Base-by-base conservation (phyloP, 176 grass and related monocot species). In the Coix lacrymajobi region DNA sequence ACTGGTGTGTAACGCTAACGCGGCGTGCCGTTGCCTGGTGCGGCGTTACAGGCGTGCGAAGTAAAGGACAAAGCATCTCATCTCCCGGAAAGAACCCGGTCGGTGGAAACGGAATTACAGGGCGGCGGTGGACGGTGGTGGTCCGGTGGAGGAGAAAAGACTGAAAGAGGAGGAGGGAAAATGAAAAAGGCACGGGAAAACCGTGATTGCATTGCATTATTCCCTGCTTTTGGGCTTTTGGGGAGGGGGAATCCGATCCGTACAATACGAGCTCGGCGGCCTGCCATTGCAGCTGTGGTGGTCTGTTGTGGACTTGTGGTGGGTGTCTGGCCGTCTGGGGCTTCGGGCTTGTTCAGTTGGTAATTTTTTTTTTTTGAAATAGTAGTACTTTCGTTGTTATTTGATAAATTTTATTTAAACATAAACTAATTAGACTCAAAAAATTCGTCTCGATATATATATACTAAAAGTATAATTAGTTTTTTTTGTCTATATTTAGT, bases 31-130 rank as follows among this genome's bases (percentile, higher is more conserved):
- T 20, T 41, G 34, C 66, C 8, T 22, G 57, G 17, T 15, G 45
- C 46, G 39, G 60, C 32, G 54, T 71, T 88, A 81, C 78, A 12
- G 56, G 24, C 4, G 73, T 4, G 45, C 9, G 41, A 82, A 72
- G 88, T 32, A 83, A 83, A n/a, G n/a, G n/a, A n/a, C n/a, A n/a
- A n/a, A 87, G 75, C 31, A 79, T 86, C 66, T 72, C 11, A n/a
- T n/a, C n/a, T 17, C 0, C 60, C 13, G 34, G 19, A 26, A 49
- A 1, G 33, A 16, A 49, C 22, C 52, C 10, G 33, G 44, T 32
- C 22, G 57, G 11, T 69, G 49, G 17, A 32, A 32, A 65, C 25
- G 67, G 44, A 65, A 66, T 30, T 24, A 44, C 40, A 26, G 24
- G 24, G 38, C 11, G 24, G 68, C 38, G 68, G 13, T 3, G 66